phyloP scores from a whole-genome alignment of 108 stramenopile species.

The Fistulifera pelliculosa region DNA sequence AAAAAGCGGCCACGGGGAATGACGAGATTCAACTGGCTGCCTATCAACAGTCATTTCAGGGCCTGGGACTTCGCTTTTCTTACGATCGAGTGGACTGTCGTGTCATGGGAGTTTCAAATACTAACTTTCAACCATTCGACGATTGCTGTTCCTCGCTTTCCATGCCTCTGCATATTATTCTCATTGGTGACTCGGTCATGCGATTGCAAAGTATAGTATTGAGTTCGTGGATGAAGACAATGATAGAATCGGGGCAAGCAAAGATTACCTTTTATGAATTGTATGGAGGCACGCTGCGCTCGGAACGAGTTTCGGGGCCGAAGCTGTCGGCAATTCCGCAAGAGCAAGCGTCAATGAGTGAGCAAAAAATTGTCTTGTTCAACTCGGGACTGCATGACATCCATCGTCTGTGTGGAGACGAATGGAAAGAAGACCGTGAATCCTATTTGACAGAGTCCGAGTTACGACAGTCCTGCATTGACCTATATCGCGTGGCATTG shows the following conservation, averaged over 20 bases:
- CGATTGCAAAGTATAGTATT: constrained; percentile 29
- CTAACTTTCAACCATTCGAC: background rate
- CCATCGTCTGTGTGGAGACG: constrained; percentile 45
- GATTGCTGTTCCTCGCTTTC: too few relatives aligned
- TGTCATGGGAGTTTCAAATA: background rate
- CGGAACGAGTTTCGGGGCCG: background rate
- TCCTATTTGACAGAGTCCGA: constrained; percentile 13
- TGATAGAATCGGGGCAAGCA: background rate
- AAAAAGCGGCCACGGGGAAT: background rate
- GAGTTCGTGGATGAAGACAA: constrained; percentile 6
- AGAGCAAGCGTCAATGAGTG: background rate
- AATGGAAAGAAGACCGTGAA: constrained; percentile 22
- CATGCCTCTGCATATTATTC: constrained; percentile 38
- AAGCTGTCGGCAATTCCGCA: background rate
- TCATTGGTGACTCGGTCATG: constrained; percentile 70
- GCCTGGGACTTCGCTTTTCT: constrained; percentile 49
- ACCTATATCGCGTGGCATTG: constrained; percentile 31
- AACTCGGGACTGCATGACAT: constrained; percentile 75
- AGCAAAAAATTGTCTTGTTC: constrained; percentile 44
- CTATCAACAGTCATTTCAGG: constrained; percentile 48
- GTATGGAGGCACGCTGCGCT: constrained; percentile 8
- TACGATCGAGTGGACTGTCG: constrained; percentile 28
- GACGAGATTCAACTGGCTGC: constrained; percentile 20
- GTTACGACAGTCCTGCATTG: constrained; percentile 27
- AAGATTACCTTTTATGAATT: constrained; percentile 6